phyloP scores from a whole-genome alignment of 495 filamentous ascomycete species.

The Neurospora terricola region DNA sequence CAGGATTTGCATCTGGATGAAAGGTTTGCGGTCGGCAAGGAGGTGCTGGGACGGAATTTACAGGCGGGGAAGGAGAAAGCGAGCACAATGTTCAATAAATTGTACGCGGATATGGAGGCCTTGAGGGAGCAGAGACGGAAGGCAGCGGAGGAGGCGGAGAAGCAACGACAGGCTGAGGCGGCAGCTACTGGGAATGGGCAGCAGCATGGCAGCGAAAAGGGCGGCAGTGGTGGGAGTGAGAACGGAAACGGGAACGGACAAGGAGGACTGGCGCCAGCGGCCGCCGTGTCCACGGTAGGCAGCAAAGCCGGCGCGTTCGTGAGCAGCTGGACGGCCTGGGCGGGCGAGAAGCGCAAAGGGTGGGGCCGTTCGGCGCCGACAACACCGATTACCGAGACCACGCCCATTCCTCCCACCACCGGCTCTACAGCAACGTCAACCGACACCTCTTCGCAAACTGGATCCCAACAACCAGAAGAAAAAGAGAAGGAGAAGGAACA shows the following conservation, averaged over 20 bases:
- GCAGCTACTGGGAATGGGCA: slow-evolving; percentile 9
- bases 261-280: slow-evolving; percentile 57
- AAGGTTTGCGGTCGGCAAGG: slow-evolving; percentile 62
- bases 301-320: slow-evolving; percentile 79
- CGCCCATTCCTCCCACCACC: background rate
- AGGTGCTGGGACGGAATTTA: slow-evolving; percentile 68
- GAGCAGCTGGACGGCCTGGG: slow-evolving; percentile 92
- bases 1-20: slow-evolving; percentile 85
- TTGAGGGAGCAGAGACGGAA: slow-evolving; percentile 74
- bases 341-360: slow-evolving; percentile 73
- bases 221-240: slow-evolving; percentile 4
- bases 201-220: slow-evolving; percentile 3
- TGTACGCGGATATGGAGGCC: slow-evolving; percentile 82
- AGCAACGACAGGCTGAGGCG: slow-evolving; percentile 23
- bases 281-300: slow-evolving; percentile 51
- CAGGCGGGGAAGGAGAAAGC: slow-evolving; percentile 80
- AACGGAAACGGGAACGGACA: slow-evolving; percentile 32
- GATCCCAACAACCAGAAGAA: background rate
- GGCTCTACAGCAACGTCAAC: background rate
- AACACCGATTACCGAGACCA: background rate
- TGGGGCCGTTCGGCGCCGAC: slow-evolving; percentile 34
- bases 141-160: slow-evolving; percentile 48
- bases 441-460: background rate
- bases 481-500: background rate
- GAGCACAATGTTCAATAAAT: slow-evolving; percentile 67